Evolutionary conservation across 2,329 filamentous ascomycete genomes (phyloP), one percentile per base, ranked within the genome.

Genomic region (Stagonosporopsis vannaccii): DNA sequence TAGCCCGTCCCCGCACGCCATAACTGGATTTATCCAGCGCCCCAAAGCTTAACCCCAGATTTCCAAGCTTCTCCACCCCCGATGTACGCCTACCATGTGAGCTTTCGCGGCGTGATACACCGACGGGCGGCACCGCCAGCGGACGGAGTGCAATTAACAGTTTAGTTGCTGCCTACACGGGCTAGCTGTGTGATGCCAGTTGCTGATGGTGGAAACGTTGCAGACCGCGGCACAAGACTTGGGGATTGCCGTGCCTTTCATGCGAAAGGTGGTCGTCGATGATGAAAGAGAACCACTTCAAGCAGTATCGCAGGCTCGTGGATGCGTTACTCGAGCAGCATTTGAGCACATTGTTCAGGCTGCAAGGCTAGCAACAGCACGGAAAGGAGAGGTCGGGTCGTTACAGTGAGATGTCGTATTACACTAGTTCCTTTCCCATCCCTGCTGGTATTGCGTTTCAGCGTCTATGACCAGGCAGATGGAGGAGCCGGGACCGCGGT

Each of bases 1-100:
- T 51, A 66, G 25, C 40, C 39, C 51, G 44, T 56, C 60, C 56
- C 60, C 60, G 62, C 58, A 61, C 58, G 50, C 44, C 33, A 30
- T 23, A 22, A 48, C 23, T 50, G 35, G 35, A 62, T 62, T 66
- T 60, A 62, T 60, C 63, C 63, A 56, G 58, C 45, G 22, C 58
- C 41, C 51, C 49, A 49, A 53, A 51, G 58, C 59, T 60, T 51
- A 35, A 59, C 58, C 58, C 63, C 61, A 58, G 59, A 47, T 61
- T 61, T 45, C 48, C 53, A 54, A 57, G 28, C 33, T 57, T 59
- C 55, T 58, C 56, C 59, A 55, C 55, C 40, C 46, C 46, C 40
- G 46, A 51, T 58, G 41, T 42, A 45, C 52, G 28, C 50, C 49
- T 61, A 57, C 47, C 32, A 51, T 44, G 39, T 56, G 43, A 59